Percentiles rank a stretch among this genome's conserved stretches.
These are phyloP conservation scores for Macrocybe gigantea DNA, from an alignment of 768 basidiomycete species.

Conservation along the genomic window DNA sequence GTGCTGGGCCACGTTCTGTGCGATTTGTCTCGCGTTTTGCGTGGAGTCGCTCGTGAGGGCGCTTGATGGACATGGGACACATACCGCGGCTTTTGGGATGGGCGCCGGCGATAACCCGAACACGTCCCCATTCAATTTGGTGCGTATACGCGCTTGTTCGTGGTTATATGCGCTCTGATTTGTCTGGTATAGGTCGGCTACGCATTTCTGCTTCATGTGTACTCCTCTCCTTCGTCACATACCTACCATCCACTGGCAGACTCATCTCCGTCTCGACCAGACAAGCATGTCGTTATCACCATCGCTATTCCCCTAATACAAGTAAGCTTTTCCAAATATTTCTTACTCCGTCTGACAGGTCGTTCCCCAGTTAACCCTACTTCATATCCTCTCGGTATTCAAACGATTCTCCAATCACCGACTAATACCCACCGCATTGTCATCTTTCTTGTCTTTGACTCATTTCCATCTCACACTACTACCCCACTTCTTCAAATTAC, in stretches of 20 bases:
- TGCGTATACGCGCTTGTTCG: constrained; percentile 26
- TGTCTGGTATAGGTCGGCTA: constrained; percentile 55
- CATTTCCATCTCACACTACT: constrained; percentile 67
- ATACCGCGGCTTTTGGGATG: constrained; percentile 32
- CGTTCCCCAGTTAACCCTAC: constrained; percentile 44
- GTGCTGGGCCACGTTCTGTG: constrained; percentile 70
- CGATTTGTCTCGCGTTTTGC: constrained; percentile 60
- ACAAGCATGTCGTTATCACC: constrained; percentile 67
- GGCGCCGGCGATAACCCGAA: constrained; percentile 34
- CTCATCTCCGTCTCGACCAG: constrained; percentile 54
- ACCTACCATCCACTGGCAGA: constrained; percentile 28
- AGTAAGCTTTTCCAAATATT: constrained; percentile 27
- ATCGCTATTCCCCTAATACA: constrained; percentile 71
- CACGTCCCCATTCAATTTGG: constrained; percentile 67
- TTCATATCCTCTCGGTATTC: constrained; percentile 62
- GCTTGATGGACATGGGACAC: constrained; percentile 42
- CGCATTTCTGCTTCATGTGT: constrained; percentile 70
- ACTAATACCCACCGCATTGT: constrained; percentile 63
- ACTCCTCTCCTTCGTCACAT: constrained; percentile 62
- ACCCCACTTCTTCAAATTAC: constrained; percentile 18
- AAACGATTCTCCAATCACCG: constrained; percentile 60
- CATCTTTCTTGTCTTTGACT: constrained; percentile 49
- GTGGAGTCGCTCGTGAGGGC: constrained; percentile 64
- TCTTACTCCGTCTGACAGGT: neutral
- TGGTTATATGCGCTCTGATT: neutral